Base-by-base conservation (phyloP, 805 yeast species). In the Pichia sporocuriosa region DNA sequence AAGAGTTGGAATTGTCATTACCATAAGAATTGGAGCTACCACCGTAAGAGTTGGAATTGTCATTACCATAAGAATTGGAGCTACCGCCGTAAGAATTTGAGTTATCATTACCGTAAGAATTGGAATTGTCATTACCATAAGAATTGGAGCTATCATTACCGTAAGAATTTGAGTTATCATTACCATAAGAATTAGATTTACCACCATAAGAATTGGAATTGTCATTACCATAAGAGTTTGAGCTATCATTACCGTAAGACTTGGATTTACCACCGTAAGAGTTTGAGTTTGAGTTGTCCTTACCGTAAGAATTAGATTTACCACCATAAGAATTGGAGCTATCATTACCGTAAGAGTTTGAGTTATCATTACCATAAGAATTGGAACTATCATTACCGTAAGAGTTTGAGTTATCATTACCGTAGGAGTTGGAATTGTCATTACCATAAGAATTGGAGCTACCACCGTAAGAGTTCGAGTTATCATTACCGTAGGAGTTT, bases 1-100 rank as follows among this genome's bases (percentile, higher is more conserved):
- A 56, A n/a, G 39, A 35, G 39, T 27, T 28, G 17, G 57, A 53
- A 50, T 55, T 21, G 9, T 34, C 20, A 17, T 37, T 24, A 45
- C 22, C 64, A 15, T 33, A 26, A 12, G 38, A 40, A 11, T 34
- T 34, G 13, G 29, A 26, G 38, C 34, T 42, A 5, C n/a, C 57
- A 25, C 62, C 63, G 53, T 57, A 58, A 11, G 65, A 58, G 49
- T 59, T 54, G 43, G 46, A 45, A 44, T 57, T 56, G 51, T 50
- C 45, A 16, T 30, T 30, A 29, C 36, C 44, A 20, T 29, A 30
- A 25, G 40, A 15, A 35, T 38, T 29, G 16, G 35, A 39, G 49
- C 54, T 48, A 21, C 56, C 49, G 35, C 64, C 63, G 50, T 60
- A 63, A 13, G 63, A 51, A 44, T 52, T 50, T 40, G 50, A 36